These are phyloP conservation scores for Capronia epimyces DNA, from an alignment of 2,329 filamentous ascomycete species.

Conservation along the genomic window DNA sequence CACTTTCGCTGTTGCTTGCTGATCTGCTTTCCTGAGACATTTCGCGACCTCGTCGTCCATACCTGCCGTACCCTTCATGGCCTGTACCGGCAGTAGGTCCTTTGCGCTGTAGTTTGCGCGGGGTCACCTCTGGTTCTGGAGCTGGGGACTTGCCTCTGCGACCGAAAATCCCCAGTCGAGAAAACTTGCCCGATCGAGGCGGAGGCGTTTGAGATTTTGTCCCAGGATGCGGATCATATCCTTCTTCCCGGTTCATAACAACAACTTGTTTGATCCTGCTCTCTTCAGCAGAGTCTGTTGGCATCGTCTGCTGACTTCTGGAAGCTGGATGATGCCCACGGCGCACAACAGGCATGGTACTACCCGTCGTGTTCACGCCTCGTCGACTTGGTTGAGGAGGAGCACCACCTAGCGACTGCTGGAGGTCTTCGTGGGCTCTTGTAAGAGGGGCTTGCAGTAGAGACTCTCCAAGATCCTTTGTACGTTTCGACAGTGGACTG, in stretches of 20 bases:
- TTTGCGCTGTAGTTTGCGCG: slow-evolving; percentile 65
- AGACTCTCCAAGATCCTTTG: slow-evolving; percentile 23
- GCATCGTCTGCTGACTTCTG: slow-evolving; percentile 39
- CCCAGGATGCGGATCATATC: not conserved
- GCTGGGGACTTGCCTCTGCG: slow-evolving; percentile 59
- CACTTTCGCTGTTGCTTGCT: slow-evolving; percentile 34
- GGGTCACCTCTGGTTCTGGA: slow-evolving; percentile 47
- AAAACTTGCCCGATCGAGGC: slow-evolving; percentile 37
- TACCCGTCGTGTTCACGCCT: slow-evolving; percentile 58
- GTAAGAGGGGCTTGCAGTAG: slow-evolving; percentile 26
- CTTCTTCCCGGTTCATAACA: not conserved
- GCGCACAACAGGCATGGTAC: slow-evolving; percentile 42
- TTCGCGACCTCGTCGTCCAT: slow-evolving; percentile 43
- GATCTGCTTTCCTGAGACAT: slow-evolving; percentile 36
- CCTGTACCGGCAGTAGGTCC: slow-evolving; percentile 89
- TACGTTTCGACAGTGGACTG: slow-evolving; percentile 15
- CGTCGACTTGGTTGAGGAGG: slow-evolving; percentile 63
- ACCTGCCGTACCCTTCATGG: slow-evolving; percentile 62
- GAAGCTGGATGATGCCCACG: slow-evolving; percentile 59
- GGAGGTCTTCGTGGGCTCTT: slow-evolving; percentile 29
- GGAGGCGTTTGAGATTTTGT: not conserved
- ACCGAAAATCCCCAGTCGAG: slow-evolving; percentile 71
- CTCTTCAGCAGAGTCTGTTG: slow-evolving; percentile 38
- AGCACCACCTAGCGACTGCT: slow-evolving; percentile 27
- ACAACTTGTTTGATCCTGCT: not conserved